These are phyloP conservation scores for Astrephomene gubernaculifera DNA, from an alignment of 139 green algal genomes.

Conservation along the genomic window DNA sequence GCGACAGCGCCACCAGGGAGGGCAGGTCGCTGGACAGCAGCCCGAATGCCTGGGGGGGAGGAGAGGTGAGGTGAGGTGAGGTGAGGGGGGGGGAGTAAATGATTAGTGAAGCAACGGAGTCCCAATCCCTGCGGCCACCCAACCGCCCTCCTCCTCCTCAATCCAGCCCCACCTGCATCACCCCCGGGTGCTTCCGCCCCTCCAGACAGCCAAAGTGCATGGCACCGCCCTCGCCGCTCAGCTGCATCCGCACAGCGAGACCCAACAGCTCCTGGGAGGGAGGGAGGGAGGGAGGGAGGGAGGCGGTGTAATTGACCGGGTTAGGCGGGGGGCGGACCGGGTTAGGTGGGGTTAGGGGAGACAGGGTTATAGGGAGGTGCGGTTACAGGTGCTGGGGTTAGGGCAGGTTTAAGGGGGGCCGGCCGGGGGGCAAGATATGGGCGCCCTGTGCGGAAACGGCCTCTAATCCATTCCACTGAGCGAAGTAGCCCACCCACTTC, in stretches of 20 bases:
- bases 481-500: too few species aligned
- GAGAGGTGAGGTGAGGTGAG: background rate
- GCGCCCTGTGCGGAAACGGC: too few species aligned
- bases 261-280: too few species aligned
- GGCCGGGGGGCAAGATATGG: too few species aligned
- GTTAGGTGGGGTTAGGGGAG: too few species aligned
- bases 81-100: background rate
- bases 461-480: too few species aligned
- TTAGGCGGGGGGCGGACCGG: too few species aligned
- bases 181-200: constrained; percentile 1
- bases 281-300: too few species aligned
- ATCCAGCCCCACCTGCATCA: background rate
- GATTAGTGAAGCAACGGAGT: background rate
- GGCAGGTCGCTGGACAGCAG: constrained; percentile 44
- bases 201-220: constrained; percentile 41
- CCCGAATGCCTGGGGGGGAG: constrained; percentile 26
- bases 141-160: background rate
- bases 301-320: too few species aligned
- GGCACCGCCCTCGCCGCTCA: background rate
- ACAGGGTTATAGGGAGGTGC: too few species aligned
- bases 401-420: too few species aligned
- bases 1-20: constrained; percentile 52
- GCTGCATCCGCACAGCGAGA: background rate
- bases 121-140: background rate
- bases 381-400: too few species aligned